Percentiles rank a stretch among this genome's conserved stretches.
Conservation (phyloP, 345 rosid species). For the Brassica rapa region DNA sequence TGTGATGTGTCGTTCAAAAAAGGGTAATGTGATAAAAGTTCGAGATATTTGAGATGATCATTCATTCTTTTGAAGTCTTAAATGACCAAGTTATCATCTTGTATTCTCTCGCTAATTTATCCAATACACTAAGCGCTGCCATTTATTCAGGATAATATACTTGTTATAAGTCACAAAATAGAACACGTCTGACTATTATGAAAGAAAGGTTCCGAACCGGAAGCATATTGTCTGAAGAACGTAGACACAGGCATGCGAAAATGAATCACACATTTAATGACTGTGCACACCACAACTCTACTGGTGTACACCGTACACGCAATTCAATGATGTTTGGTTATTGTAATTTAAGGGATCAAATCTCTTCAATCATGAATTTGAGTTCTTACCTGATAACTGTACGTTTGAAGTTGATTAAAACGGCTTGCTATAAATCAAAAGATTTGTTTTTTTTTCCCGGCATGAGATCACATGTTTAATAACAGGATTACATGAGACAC, state of each 20-base stretch:
- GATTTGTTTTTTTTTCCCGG: not conserved
- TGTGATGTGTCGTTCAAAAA: too few relatives aligned
- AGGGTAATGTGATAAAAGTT: too few relatives aligned
- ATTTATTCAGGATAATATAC: not conserved
- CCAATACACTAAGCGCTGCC: not conserved
- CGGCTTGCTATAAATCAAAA: not conserved
- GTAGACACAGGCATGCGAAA: slow-evolving; percentile 24
- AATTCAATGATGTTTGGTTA: slow-evolving; percentile 27
- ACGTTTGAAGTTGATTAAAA: not conserved
- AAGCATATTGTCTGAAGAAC: slow-evolving; percentile 32
- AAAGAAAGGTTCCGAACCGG: slow-evolving; percentile 5
- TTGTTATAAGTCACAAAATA: slow-evolving; percentile 15
- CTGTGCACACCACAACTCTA: not conserved
- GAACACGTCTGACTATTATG: slow-evolving; percentile 4
- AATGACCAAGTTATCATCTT: slow-evolving; percentile 8
- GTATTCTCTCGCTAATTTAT: not conserved
- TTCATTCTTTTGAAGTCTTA: not conserved
- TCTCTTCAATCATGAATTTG: not conserved
- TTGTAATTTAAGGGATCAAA: not conserved
- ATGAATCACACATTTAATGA: slow-evolving; percentile 28
- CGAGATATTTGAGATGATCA: not conserved
- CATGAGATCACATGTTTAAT: not conserved
- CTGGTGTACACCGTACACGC: slow-evolving; percentile 2
- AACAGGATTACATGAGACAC: not conserved
- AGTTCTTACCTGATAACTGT: not conserved